Percentiles rank a stretch among this genome's conserved stretches.
Evolutionary conservation across 345 rosid genomes (phyloP).

Genomic region (Eucalyptus curtisii): DNA sequence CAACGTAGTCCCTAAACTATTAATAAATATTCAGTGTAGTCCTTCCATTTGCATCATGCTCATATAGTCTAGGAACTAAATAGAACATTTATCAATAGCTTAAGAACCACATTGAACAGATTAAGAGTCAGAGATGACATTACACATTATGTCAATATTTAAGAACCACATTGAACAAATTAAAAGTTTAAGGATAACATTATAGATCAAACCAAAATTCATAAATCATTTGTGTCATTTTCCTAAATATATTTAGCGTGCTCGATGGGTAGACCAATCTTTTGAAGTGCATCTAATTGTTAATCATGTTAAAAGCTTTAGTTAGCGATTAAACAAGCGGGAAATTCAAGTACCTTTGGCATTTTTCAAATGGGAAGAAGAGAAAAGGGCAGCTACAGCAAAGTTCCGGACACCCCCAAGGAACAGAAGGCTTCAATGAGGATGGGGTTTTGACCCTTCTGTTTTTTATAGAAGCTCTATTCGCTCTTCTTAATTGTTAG

Average conservation of each 20-base stretch:
- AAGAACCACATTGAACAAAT: accelerated
- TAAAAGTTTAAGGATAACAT: neutral
- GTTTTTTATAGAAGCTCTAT: too few relatives aligned
- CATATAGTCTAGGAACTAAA: neutral
- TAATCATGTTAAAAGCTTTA: neutral
- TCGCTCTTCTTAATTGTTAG: too few relatives aligned
- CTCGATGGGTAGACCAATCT: neutral
- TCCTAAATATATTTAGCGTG: neutral
- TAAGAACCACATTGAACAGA: accelerated
- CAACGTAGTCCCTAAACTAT: neutral
- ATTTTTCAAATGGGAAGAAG: neutral
- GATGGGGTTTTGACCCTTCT: too few relatives aligned
- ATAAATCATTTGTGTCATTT: neutral
- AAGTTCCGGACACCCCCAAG: too few relatives aligned
- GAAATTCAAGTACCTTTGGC: neutral
- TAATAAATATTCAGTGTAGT: neutral
- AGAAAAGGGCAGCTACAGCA: neutral
- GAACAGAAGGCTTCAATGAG: too few relatives aligned
- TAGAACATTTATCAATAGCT: neutral
- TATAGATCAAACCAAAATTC: neutral
- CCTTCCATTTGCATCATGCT: neutral
- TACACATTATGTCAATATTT: accelerated
- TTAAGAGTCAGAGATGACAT: neutral
- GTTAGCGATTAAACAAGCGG: neutral
- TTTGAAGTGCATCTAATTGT: neutral